Evolutionary conservation across 2,329 filamentous ascomycete genomes (phyloP).

Genomic region (Colletotrichum chrysophilum): DNA sequence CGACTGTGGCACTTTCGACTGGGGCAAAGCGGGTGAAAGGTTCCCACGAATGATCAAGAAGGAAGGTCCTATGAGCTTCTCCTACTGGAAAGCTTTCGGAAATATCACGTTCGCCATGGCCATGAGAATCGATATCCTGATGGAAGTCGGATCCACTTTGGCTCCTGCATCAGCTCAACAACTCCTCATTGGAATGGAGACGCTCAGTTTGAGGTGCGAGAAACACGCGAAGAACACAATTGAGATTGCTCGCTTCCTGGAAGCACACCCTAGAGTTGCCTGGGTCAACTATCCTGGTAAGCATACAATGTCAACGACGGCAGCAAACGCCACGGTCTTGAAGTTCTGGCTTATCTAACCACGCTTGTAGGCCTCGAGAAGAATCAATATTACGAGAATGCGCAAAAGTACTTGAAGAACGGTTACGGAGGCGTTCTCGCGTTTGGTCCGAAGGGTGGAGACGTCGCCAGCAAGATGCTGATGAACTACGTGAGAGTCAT

Average conservation of each 20-base stretch:
- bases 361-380: constrained; percentile 32
- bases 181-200: constrained; percentile 72
- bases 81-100: constrained; percentile 36
- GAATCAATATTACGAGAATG: constrained; percentile 66
- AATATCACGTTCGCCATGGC: constrained; percentile 75
- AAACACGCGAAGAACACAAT: constrained; percentile 70
- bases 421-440: constrained; percentile 75
- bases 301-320: background rate
- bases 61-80: constrained; percentile 40
- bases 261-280: constrained; percentile 68
- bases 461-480: constrained; percentile 52
- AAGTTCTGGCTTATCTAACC: background rate
- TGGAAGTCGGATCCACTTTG: constrained; percentile 69
- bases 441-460: constrained; percentile 73
- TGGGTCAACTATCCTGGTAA: constrained; percentile 78
- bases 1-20: constrained; percentile 74
- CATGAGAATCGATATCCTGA: constrained; percentile 65
- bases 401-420: constrained; percentile 69
- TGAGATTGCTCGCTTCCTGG: constrained; percentile 69
- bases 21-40: constrained; percentile 62
- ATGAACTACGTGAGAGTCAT: constrained; percentile 73
- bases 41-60: constrained; percentile 74
- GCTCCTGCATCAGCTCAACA: constrained; percentile 77
- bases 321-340: background rate
- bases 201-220: constrained; percentile 68